Evolutionary conservation across 805 yeast species (phyloP).

Genomic region (Wickerhamomyces bisporus): DNA sequence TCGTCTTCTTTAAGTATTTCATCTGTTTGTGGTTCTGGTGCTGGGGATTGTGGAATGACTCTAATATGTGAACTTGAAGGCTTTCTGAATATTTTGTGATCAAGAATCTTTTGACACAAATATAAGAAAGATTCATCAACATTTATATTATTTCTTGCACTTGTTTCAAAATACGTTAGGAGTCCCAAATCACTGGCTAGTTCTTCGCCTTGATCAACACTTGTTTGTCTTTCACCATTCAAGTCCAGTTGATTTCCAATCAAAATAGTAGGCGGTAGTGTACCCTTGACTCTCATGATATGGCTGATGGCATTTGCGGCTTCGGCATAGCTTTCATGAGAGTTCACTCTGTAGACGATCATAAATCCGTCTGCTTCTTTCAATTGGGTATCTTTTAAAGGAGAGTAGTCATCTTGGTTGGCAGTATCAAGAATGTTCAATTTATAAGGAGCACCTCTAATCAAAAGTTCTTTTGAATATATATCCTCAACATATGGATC

Average conservation of each 20-base stretch:
- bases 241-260: conserved; percentile 16
- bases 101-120: conserved; percentile 3
- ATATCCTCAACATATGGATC: conserved; percentile 68
- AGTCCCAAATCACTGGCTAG: conserved; percentile 14
- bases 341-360: conserved; percentile 13
- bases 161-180: conserved; percentile 11
- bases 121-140: conserved; percentile 15
- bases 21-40: no score
- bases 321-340: conserved; percentile 9
- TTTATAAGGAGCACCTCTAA: conserved; percentile 47
- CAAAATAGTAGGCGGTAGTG: conserved; percentile 17
- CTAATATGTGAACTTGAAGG: no score
- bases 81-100: not conserved
- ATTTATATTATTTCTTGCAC: conserved; percentile 15
- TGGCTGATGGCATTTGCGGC: conserved; percentile 14
- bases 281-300: conserved; percentile 11
- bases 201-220: conserved; percentile 10
- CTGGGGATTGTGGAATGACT: no score
- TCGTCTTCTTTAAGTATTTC: no score
- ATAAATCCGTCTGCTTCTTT: conserved; percentile 20
- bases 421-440: conserved; percentile 71
- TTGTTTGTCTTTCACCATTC: conserved; percentile 9
- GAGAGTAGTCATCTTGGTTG: conserved; percentile 76
- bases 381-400: conserved; percentile 46
- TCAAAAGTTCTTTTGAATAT: conserved; percentile 48